Percentiles rank a stretch among this genome's conserved stretches.
These are phyloP conservation scores for Fusarium paranaense DNA, from an alignment of 2,329 filamentous ascomycete genomes.

Conservation along the genomic window DNA sequence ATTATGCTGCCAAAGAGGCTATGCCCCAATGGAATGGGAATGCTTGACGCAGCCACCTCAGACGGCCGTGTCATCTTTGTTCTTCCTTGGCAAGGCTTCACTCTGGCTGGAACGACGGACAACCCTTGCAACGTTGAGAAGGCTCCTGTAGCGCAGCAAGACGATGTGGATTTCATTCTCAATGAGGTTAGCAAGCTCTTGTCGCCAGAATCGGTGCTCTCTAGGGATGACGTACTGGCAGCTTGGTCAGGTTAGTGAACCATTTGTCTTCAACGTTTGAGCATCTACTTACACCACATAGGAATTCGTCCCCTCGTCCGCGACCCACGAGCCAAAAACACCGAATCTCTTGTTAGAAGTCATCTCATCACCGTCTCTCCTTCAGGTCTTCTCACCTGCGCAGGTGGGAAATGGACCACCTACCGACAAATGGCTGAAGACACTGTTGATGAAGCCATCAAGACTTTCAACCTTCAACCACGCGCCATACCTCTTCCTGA, in stretches of 20 bases:
- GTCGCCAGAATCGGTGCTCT: constrained; percentile 79
- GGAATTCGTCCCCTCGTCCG: constrained; percentile 82
- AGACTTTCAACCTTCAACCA: constrained; percentile 70
- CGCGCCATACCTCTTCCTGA: constrained; percentile 66
- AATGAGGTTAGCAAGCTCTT: constrained; percentile 82
- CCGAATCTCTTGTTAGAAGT: constrained; percentile 84
- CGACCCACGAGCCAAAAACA: constrained; percentile 84
- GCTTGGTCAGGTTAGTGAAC: constrained; percentile 77
- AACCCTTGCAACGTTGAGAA: constrained; percentile 75
- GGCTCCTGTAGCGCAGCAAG: constrained; percentile 78
- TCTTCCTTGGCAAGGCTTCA: constrained; percentile 87
- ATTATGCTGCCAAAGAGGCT: constrained; percentile 84
- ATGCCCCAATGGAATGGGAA: constrained; percentile 82
- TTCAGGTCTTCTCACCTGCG: constrained; percentile 82
- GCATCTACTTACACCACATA: constrained; percentile 36
- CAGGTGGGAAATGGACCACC: constrained; percentile 89
- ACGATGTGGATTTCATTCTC: constrained; percentile 86
- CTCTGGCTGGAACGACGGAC: constrained; percentile 86
- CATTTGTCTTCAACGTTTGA: accelerated
- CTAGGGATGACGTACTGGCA: constrained; percentile 80
- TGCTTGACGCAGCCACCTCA: constrained; percentile 82
- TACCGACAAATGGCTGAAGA: constrained; percentile 92
- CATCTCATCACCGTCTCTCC: constrained; percentile 81
- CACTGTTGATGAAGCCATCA: constrained; percentile 82
- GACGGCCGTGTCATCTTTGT: constrained; percentile 92